phyloP scores from a whole-genome alignment of 495 filamentous ascomycete genomes.

The Aspergillus carlsbadensis region DNA sequence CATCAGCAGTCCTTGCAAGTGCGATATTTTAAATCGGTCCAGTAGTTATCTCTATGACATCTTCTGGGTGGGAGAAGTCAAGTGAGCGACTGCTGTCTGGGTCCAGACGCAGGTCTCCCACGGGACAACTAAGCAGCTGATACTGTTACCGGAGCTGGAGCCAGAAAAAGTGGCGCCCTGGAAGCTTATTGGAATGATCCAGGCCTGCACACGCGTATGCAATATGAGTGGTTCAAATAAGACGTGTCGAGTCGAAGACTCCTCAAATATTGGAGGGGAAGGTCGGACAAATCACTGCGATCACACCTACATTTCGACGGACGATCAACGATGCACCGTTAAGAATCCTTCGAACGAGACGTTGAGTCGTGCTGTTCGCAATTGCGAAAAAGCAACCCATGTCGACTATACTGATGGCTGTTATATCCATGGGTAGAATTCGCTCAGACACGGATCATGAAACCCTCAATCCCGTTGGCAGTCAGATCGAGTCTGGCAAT shows the following conservation, averaged over 20 bases:
- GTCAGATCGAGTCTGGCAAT: too few relatives aligned
- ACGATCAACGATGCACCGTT: not conserved
- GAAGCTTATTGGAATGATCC: not conserved
- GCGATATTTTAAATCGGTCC: not conserved
- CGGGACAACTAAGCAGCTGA: conserved; percentile 13
- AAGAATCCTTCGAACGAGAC: not conserved
- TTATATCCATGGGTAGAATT: conserved; percentile 1
- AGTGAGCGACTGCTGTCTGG: conserved; percentile 8
- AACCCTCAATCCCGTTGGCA: not conserved
- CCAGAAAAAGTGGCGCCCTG: conserved; percentile 6
- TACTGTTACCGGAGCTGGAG: conserved; percentile 10
- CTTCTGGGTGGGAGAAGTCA: conserved; percentile 1
- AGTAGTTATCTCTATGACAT: conserved; percentile 3
- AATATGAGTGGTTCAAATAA: conserved; percentile 10
- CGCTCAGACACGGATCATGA: too few relatives aligned
- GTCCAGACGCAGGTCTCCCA: conserved; percentile 8
- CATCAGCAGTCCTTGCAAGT: not conserved
- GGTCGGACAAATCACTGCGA: conserved; percentile 3
- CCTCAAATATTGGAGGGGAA: not conserved
- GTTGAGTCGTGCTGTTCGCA: not conserved
- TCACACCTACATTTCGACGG: not conserved
- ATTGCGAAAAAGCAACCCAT: not conserved
- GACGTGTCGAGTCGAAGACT: not conserved
- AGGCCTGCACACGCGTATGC: conserved; percentile 9
- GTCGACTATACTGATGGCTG: not conserved